Evolutionary conservation across 177 flowering plant species (phyloP), one percentile per base, ranked within the genome.

Genomic region (Vitis hybrid): DNA sequence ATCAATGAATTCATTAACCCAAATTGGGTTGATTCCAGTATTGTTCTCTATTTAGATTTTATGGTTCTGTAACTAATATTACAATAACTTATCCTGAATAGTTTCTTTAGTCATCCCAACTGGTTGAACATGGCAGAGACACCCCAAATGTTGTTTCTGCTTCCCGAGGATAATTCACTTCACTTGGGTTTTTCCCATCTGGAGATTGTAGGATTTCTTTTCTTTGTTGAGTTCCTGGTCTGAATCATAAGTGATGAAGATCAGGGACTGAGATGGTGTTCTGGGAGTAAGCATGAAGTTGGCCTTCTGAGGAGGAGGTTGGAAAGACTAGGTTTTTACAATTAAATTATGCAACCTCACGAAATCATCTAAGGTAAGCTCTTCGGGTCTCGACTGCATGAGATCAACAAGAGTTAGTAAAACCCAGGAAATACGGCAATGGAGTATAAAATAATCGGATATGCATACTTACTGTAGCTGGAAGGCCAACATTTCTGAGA

Each of bases 291-390:
- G 19, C 58, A 65, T 45, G 6, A 12, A 26, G 19, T 20, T 20
- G 61, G 39, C 50, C 16, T 20, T 12, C 10, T 1, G 29, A 18
- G 53, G 26, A 11, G 10, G 9, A 7, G 53, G 52, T 26, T 26
- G 13, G 50, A 49, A 69, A 18, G 26, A 54, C 74, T 82, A 77
- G 1, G 31, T 70, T 71, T 78, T 79, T 53, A 77, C 75, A 66
- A 95, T 80, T 20, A 84, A 67, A 71, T 90, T 86, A 73, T 93
- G 97, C 79, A 96, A 70, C 68, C 76, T 89, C 68, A 96, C 97
- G 76, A 96, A 93, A 74, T 92, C 87, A 15, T 92, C 91, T 65
- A 93, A 51, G 12, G 93, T 88, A 20, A 96, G 97, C 81, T 96
- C 97, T 77, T 81, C 95, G 52, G 99, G 97, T 65, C 95, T 84